These are phyloP conservation scores for Fusarium musae DNA, from an alignment of 2,329 filamentous ascomycete genomes.

Conservation along the genomic window DNA sequence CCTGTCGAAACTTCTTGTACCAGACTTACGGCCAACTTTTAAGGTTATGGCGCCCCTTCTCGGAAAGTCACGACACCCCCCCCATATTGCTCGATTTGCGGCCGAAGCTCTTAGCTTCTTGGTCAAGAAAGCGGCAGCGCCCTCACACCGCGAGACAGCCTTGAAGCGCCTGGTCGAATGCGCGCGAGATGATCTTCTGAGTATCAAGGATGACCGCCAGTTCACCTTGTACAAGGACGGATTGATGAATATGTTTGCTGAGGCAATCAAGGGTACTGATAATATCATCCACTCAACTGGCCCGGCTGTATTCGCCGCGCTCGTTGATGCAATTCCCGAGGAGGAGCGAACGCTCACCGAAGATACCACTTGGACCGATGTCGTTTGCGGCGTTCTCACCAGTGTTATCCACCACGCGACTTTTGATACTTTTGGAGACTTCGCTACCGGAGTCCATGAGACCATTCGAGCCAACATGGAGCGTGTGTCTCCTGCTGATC, in stretches of 20 bases:
- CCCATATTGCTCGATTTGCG: conserved; percentile 89
- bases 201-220: conserved; percentile 63
- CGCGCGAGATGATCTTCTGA: conserved; percentile 74
- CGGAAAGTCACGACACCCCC: conserved; percentile 83
- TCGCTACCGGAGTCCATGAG: conserved; percentile 71
- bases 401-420: conserved; percentile 86
- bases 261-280: conserved; percentile 76
- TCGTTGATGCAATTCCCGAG: conserved; percentile 63
- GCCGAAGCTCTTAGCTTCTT: conserved; percentile 96
- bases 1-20: conserved; percentile 85
- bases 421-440: conserved; percentile 75
- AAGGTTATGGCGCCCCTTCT: conserved; percentile 85
- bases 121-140: conserved; percentile 85
- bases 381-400: conserved; percentile 80
- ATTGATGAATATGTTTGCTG: conserved; percentile 90
- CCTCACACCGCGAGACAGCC: conserved; percentile 79
- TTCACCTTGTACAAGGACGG: conserved; percentile 83
- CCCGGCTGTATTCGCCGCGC: conserved; percentile 61
- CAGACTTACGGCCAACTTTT: conserved; percentile 86
- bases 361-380: conserved; percentile 66
- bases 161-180: conserved; percentile 77
- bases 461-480: conserved; percentile 54
- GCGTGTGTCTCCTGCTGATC: conserved; percentile 39
- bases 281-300: conserved; percentile 69
- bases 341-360: conserved; percentile 61